Conservation (phyloP, 106 monocot genomes). For the Acorus gramineus region DNA sequence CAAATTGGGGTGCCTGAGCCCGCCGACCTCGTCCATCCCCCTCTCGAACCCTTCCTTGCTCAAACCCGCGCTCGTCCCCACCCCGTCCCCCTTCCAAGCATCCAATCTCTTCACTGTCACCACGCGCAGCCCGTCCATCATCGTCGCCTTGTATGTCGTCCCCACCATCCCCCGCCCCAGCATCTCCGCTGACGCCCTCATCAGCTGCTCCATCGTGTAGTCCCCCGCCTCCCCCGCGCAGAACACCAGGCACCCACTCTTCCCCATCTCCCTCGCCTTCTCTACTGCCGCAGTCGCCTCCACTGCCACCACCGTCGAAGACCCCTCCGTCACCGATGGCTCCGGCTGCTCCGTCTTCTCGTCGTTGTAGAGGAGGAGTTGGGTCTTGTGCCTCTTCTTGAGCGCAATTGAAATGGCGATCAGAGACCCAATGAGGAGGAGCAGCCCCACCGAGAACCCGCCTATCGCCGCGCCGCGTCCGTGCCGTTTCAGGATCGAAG, state of each 20-base stretch:
- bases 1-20: conserved; percentile 70
- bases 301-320: conserved; percentile 3
- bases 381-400: conserved; percentile 19
- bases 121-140: conserved; percentile 28
- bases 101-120: conserved; percentile 63
- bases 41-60: conserved; percentile 61
- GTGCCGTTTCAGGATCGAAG: background rate
- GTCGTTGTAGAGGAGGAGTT: conserved; percentile 3
- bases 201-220: conserved; percentile 61
- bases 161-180: conserved; percentile 66
- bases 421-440: conserved; percentile 20
- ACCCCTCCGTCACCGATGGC: conserved; percentile 15
- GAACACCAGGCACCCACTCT: conserved; percentile 67
- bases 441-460: conserved; percentile 12
- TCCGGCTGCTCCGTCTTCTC: background rate
- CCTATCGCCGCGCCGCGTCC: conserved; percentile 13
- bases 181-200: conserved; percentile 82
- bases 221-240: conserved; percentile 61
- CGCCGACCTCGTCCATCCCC: conserved; percentile 76
- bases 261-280: conserved; percentile 50
- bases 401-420: conserved; percentile 13
- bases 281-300: conserved; percentile 37
- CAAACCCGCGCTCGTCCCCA: conserved; percentile 5
- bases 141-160: conserved; percentile 66
- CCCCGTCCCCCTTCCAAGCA: conserved; percentile 10